Conservation (phyloP, 2,329 filamentous ascomycete species). For the Sordariomycetes sp. region DNA sequence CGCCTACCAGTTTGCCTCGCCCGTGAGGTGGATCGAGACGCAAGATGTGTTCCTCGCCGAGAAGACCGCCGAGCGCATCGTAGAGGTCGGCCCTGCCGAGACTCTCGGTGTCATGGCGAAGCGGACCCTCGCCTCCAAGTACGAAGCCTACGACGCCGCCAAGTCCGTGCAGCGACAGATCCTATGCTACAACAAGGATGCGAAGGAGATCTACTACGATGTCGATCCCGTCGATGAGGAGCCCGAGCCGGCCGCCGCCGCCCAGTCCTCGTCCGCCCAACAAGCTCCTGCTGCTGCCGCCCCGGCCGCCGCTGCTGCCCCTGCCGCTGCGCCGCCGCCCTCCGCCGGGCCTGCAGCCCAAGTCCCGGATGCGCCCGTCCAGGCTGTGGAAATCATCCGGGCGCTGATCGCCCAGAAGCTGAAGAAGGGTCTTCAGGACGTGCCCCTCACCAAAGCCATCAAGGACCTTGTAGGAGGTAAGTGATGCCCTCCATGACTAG, state of each 20-base stretch:
- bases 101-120: conserved; percentile 97
- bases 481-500: conserved; percentile 20
- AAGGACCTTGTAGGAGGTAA: conserved; percentile 95
- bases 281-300: conserved; percentile 41
- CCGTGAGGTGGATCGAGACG: conserved; percentile 99
- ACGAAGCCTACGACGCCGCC: conserved; percentile 96
- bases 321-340: conserved; percentile 49
- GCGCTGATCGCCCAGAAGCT: conserved; percentile 91
- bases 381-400: conserved; percentile 81
- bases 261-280: conserved; percentile 36
- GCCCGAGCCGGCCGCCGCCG: conserved; percentile 45
- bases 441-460: conserved; percentile 92
- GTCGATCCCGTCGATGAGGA: conserved; percentile 93
- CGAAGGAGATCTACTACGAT: conserved; percentile 99
- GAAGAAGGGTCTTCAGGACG: conserved; percentile 83
- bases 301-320: conserved; percentile 43
- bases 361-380: conserved; percentile 77
- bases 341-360: conserved; percentile 78
- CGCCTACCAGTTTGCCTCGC: conserved; percentile 97
- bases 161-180: conserved; percentile 95
- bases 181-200: conserved; percentile 98
- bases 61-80: conserved; percentile 91
- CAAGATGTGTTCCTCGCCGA: conserved; percentile 98
- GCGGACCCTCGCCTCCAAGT: conserved; percentile 89
- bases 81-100: conserved; percentile 94